A percentile compares a stretch with the other conserved stretches of the same genome.
Conservation (phyloP, 306 rosid genomes). For the Cucumis sativus region Cucumber_9930_V3 NC_026659.2:25749501-25750000, state of each 20-base stretch:
- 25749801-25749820: slow-evolving; percentile 84
- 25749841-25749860: no score
- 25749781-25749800: slow-evolving; percentile 57
- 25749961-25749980: slow-evolving; percentile 95
- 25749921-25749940: slow-evolving; percentile 3
- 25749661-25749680: slow-evolving; percentile 11
- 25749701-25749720: no score
- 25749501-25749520: slow-evolving; percentile 9
- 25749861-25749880: no score
- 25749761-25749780: slow-evolving; percentile 58
- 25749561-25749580: slow-evolving; percentile 68
- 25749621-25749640: slow-evolving; percentile 6
- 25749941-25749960: slow-evolving; percentile 98
- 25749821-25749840: not conserved
- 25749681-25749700: not conserved
- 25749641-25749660: not conserved
- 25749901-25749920: not conserved
- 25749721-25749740: no score
- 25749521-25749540: slow-evolving; percentile 54
- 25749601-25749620: no score
- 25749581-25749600: not conserved
- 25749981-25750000: slow-evolving; percentile 77
- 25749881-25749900: not conserved
- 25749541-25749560: slow-evolving; percentile 63
- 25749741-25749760: not conserved